phyloP scores from a whole-genome alignment of 768 basidiomycete species.

The Omphalotus guepiniiformis region DNA sequence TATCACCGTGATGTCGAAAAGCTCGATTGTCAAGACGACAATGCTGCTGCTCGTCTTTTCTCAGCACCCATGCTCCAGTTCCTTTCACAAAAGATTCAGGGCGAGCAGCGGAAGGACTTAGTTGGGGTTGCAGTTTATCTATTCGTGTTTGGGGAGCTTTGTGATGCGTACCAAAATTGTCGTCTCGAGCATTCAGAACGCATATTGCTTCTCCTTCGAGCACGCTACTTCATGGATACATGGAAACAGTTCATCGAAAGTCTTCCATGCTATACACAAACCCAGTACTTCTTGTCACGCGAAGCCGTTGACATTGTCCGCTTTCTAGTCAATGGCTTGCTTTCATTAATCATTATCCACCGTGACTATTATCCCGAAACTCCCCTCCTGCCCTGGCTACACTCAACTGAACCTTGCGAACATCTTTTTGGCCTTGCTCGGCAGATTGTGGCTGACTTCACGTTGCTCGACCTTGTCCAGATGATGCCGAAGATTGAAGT shows the following conservation, averaged over 20 bases:
- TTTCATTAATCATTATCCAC: constrained; percentile 28
- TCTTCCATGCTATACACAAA: constrained; percentile 13
- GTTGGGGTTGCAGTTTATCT: constrained; percentile 29
- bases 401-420: constrained; percentile 29
- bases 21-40: constrained; percentile 40
- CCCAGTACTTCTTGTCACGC: constrained; percentile 26
- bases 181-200: constrained; percentile 21
- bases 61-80: constrained; percentile 27
- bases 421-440: constrained; percentile 30
- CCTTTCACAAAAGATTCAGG: too few species aligned
- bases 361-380: constrained; percentile 24
- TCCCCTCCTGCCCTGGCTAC: constrained; percentile 35
- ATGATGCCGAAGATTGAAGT: constrained; percentile 21
- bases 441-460: constrained; percentile 30
- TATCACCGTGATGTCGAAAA: too few species aligned
- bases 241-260: constrained; percentile 24
- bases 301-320: constrained; percentile 28
- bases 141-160: constrained; percentile 35
- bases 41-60: constrained; percentile 35
- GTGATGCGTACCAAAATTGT: constrained; percentile 35
- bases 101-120: too few species aligned
- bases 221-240: constrained; percentile 24
- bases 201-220: constrained; percentile 25
- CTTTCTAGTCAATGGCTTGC: constrained; percentile 27
- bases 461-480: constrained; percentile 21